phyloP scores from a whole-genome alignment of 2,329 filamentous ascomycete species.

The Sclerotinia spermophila region DNA sequence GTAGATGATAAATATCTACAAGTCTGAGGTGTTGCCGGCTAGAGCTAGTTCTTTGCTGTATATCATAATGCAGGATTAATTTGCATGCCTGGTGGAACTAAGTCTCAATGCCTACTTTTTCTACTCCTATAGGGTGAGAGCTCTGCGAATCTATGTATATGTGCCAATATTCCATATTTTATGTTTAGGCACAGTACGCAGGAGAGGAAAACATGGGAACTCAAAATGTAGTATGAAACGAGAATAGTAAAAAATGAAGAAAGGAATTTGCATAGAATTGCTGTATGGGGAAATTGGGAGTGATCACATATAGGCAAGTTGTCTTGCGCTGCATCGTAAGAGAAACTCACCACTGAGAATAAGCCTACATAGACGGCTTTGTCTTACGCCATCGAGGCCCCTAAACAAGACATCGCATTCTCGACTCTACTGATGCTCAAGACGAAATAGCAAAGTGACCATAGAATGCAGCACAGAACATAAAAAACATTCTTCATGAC shows the following conservation, averaged over 20 bases:
- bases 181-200: not conserved
- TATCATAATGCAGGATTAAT: not conserved
- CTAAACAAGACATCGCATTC: too few species aligned
- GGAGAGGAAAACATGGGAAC: rapidly evolving
- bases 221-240: not conserved
- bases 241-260: not conserved
- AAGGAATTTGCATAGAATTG: not conserved
- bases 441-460: not conserved
- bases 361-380: not conserved
- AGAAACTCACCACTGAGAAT: too few species aligned
- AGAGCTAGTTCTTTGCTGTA: not conserved
- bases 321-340: not conserved
- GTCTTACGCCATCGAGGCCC: not conserved
- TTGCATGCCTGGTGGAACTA: not conserved
- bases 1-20: not conserved
- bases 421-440: not conserved
- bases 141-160: not conserved
- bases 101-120: not conserved
- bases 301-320: not conserved
- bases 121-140: not conserved
- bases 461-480: not conserved
- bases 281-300: not conserved
- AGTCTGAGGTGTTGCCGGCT: not conserved
- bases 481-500: not conserved
- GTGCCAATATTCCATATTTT: not conserved